Evolutionary conservation across 2,329 filamentous ascomycete species (phyloP).

Genomic region (Gnomoniopsis sp.): DNA sequence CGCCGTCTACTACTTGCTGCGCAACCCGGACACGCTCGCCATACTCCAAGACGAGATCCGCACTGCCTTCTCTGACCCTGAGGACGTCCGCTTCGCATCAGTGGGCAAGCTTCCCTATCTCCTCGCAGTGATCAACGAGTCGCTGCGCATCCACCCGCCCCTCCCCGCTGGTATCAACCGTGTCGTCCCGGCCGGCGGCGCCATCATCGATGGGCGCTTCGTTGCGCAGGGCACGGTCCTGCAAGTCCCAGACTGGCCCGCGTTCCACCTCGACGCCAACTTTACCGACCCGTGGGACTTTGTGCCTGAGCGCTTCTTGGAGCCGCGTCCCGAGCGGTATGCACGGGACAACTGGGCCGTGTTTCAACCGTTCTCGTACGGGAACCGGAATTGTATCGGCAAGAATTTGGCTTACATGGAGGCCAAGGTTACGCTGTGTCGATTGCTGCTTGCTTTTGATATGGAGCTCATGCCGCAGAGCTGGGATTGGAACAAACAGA

Average conservation of each 20-base stretch:
- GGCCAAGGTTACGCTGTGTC: constrained; percentile 21
- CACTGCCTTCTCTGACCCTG: neutral
- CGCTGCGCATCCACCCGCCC: constrained; percentile 20
- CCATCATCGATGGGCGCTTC: constrained; percentile 19
- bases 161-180: constrained; percentile 13
- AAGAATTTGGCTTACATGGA: constrained; percentile 23
- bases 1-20: constrained; percentile 15
- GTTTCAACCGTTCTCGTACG: constrained; percentile 17
- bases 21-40: constrained; percentile 12
- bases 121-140: constrained; percentile 17
- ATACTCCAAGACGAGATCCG: constrained; percentile 14
- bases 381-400: constrained; percentile 16
- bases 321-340: constrained; percentile 8
- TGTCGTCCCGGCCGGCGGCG: constrained; percentile 20
- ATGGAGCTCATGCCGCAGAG: constrained; percentile 22
- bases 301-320: constrained; percentile 31
- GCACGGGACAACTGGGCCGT: constrained; percentile 15
- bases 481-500: constrained; percentile 17
- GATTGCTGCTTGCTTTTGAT: constrained; percentile 24
- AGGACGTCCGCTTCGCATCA: constrained; percentile 9
- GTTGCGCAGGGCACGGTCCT: constrained; percentile 31
- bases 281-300: constrained; percentile 27
- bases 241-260: constrained; percentile 25
- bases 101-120: constrained; percentile 17
- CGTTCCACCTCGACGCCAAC: constrained; percentile 25